Percentiles rank a stretch among this genome's conserved stretches.
Conservation (phyloP, 129 eudicot species). For the Flaveria bidentis region DNA sequence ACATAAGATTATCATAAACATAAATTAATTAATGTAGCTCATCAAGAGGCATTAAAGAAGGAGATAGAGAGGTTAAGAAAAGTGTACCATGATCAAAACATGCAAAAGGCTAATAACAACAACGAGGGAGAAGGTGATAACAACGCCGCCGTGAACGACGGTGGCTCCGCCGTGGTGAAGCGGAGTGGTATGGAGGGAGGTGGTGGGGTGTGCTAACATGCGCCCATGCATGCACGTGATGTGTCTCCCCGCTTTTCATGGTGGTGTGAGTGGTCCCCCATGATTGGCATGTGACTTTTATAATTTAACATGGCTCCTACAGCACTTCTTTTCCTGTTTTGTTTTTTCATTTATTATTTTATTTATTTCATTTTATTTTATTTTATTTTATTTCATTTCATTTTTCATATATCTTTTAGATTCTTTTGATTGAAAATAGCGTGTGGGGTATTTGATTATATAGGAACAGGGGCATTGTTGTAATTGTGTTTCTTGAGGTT, state of each 20-base stretch:
- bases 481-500: constrained; percentile 20
- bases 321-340: constrained; percentile 33
- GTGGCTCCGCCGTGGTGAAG: constrained; percentile 34
- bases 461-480: constrained; percentile 29
- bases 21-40: constrained; percentile 48
- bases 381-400: neutral
- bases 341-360: constrained; percentile 12
- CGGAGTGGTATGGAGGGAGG: constrained; percentile 33
- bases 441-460: constrained; percentile 22
- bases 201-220: constrained; percentile 45
- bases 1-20: neutral
- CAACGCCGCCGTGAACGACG: constrained; percentile 27
- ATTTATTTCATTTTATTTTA: neutral
- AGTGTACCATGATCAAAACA: constrained; percentile 68
- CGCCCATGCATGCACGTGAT: constrained; percentile 66
- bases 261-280: constrained; percentile 40
- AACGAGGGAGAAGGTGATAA: neutral
- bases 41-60: constrained; percentile 87
- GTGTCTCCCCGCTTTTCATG: constrained; percentile 49
- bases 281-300: constrained; percentile 42
- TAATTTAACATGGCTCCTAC: constrained; percentile 41
- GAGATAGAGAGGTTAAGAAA: constrained; percentile 83
- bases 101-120: constrained; percentile 40
- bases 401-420: constrained; percentile 15
- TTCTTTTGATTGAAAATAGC: constrained; percentile 34